Conservation (phyloP, 2,329 filamentous ascomycete genomes). For the Aspergillus bombycis region DNA sequence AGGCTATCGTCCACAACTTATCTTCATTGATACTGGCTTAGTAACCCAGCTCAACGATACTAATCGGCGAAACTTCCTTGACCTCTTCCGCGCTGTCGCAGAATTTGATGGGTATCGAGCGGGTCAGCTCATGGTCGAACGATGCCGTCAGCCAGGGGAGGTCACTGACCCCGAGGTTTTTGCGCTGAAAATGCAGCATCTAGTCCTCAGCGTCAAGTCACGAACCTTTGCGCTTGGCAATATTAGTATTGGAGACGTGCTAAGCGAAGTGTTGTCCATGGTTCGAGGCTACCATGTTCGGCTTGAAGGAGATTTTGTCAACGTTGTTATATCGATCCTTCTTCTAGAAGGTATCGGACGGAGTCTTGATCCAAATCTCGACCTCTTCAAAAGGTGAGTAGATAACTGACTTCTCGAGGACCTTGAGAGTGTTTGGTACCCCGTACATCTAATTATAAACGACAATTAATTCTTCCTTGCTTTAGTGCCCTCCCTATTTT, state of each 20-base stretch:
- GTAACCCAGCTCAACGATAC: constrained; percentile 88
- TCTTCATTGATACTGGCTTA: constrained; percentile 96
- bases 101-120: constrained; percentile 97
- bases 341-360: constrained; percentile 92
- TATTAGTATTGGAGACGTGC: constrained; percentile 92
- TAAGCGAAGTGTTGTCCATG: constrained; percentile 89
- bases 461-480: constrained; percentile 8
- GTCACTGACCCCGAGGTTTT: constrained; percentile 91
- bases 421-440: not conserved
- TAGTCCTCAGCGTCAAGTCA: constrained; percentile 88
- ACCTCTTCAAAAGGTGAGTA: constrained; percentile 74
- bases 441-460: constrained; percentile 1
- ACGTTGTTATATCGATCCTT: constrained; percentile 93
- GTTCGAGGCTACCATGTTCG: constrained; percentile 90
- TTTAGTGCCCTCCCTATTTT: constrained; percentile 85
- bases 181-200: constrained; percentile 93
- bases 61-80: constrained; percentile 89
- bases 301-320: constrained; percentile 96
- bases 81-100: constrained; percentile 91
- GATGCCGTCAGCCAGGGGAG: constrained; percentile 87
- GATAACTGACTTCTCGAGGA: not conserved
- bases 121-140: constrained; percentile 92
- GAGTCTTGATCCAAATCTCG: constrained; percentile 80
- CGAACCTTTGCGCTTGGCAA: constrained; percentile 89
- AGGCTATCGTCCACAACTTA: constrained; percentile 88